Evolutionary conservation across 495 filamentous ascomycete genomes (phyloP).

Genomic region (Penicillium paradoxum): DNA sequence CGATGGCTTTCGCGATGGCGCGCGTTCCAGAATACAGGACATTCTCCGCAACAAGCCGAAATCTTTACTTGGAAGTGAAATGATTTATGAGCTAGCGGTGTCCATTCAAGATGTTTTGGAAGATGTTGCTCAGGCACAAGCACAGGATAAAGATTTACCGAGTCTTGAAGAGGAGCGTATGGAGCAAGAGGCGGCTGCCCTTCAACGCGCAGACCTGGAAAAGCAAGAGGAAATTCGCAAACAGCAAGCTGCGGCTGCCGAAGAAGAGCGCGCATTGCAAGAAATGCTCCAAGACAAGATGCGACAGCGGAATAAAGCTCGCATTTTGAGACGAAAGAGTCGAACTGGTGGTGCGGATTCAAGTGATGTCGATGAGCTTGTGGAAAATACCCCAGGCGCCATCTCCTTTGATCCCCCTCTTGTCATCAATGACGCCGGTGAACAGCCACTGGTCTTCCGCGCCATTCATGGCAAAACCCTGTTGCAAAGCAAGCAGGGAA

Average conservation of each 20-base stretch:
- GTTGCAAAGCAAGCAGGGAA: constrained; percentile 52
- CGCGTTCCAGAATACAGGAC: constrained; percentile 61
- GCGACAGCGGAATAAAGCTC: constrained; percentile 43
- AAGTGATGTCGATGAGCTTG: constrained; percentile 25
- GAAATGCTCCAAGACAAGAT: constrained; percentile 75
- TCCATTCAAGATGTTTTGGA: constrained; percentile 84
- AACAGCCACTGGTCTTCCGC: constrained; percentile 54
- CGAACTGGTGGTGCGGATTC: constrained; percentile 34
- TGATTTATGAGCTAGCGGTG: constrained; percentile 84
- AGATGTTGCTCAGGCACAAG: constrained; percentile 71
- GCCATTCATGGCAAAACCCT: constrained; percentile 59
- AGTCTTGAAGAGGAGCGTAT: constrained; percentile 88
- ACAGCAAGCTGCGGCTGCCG: constrained; percentile 53
- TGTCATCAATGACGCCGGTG: constrained; percentile 52
- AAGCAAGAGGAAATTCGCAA: constrained; percentile 48
- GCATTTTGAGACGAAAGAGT: constrained; percentile 34
- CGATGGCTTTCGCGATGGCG: constrained; percentile 58
- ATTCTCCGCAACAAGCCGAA: constrained; percentile 67
- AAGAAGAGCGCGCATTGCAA: constrained; percentile 71
- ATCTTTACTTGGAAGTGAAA: constrained; percentile 68
- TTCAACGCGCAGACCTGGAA: constrained; percentile 49
- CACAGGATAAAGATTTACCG: constrained; percentile 66
- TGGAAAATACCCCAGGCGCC: constrained; percentile 39
- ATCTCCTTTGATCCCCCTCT: constrained; percentile 70
- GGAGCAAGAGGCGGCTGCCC: constrained; percentile 55